Evolutionary conservation across 768 basidiomycete genomes (phyloP).

Genomic region (Naganishia friedmannii): DNA sequence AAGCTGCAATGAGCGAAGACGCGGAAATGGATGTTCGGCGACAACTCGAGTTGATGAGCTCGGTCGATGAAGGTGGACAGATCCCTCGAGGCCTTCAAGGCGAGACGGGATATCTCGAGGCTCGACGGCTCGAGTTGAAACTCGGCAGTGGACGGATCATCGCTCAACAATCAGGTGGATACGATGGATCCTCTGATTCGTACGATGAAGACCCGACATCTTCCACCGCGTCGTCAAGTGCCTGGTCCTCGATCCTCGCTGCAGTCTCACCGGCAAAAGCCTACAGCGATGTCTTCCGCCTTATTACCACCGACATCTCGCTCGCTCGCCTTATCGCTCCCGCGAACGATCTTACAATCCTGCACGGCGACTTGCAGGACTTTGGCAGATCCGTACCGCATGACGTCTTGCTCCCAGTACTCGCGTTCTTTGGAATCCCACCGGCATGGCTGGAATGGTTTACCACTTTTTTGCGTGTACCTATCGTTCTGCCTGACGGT

Average conservation of each 20-base stretch:
- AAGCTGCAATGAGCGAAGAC: neutral
- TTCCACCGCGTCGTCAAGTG: neutral
- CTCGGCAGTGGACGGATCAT: neutral
- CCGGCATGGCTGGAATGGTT: conserved; percentile 19
- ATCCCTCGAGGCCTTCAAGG: neutral
- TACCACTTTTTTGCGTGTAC: conserved; percentile 8
- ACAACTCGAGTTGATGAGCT: conserved; percentile 16
- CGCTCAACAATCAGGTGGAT: neutral
- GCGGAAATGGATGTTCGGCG: conserved; percentile 3
- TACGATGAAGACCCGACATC: neutral
- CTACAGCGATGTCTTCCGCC: conserved; percentile 23
- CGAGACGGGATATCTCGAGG: neutral
- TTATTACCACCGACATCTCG: conserved; percentile 21
- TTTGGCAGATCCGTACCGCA: conserved; percentile 21
- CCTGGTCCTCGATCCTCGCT: neutral
- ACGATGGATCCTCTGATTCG: neutral
- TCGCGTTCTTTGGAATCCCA: conserved; percentile 24
- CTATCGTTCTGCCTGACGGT: conserved; percentile 2
- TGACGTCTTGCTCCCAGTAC: conserved; percentile 14
- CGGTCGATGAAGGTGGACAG: neutral
- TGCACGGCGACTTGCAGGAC: conserved; percentile 27
- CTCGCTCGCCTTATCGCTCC: conserved; percentile 17
- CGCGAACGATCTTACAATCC: conserved; percentile 10
- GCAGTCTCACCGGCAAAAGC: conserved; percentile 14
- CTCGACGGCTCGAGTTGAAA: neutral